phyloP scores from a whole-genome alignment of 2,329 filamentous ascomycete genomes.

The Chaetomium strumarium region DNA sequence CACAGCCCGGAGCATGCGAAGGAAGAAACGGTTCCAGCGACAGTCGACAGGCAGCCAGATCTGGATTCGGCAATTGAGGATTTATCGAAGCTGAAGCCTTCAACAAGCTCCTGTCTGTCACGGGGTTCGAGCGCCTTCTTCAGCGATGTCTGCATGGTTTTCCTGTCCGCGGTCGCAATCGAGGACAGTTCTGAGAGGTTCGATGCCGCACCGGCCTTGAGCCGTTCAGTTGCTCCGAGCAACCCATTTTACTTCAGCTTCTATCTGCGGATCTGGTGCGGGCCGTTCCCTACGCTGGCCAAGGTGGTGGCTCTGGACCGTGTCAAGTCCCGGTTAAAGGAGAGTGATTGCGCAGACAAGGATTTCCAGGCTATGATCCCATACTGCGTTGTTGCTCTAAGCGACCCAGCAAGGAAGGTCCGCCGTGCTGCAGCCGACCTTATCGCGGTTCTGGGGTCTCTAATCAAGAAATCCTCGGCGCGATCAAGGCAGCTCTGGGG shows the following conservation, averaged over 20 bases:
- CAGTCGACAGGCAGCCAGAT: constrained; percentile 31
- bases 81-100: constrained; percentile 28
- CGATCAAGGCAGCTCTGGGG: constrained; percentile 46
- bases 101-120: constrained; percentile 45
- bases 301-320: constrained; percentile 64
- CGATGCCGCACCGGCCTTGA: constrained; percentile 49
- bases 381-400: constrained; percentile 68
- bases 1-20: constrained; percentile 42
- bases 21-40: constrained; percentile 37
- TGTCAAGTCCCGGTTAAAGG: constrained; percentile 52
- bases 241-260: constrained; percentile 68
- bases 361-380: constrained; percentile 80
- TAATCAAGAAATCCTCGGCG: constrained; percentile 35
- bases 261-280: constrained; percentile 68
- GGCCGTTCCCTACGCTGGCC: constrained; percentile 61
- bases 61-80: constrained; percentile 36
- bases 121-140: constrained; percentile 48
- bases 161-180: constrained; percentile 48
- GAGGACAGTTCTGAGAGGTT: constrained; percentile 43
- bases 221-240: constrained; percentile 48
- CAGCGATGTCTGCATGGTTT: constrained; percentile 52
- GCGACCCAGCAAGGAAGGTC: constrained; percentile 69
- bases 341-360: constrained; percentile 40
- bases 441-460: constrained; percentile 48
- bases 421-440: constrained; percentile 69